Conservation (phyloP, 2,329 filamentous ascomycete genomes). For the Fusarium sp. region DNA sequence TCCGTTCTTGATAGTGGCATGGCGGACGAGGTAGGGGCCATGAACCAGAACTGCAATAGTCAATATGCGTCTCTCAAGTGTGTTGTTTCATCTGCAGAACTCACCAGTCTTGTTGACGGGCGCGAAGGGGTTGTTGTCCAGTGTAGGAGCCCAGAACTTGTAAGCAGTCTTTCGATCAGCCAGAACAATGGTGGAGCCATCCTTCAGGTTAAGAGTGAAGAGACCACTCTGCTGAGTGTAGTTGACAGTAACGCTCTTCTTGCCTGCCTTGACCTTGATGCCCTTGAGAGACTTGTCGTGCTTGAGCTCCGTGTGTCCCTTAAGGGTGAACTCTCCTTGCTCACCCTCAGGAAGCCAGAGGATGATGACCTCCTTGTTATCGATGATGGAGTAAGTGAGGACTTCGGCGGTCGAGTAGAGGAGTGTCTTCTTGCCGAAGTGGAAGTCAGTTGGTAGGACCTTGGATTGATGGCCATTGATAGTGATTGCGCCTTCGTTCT, state of each 20-base stretch:
- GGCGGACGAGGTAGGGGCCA: constrained; percentile 62
- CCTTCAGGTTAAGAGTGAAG: constrained; percentile 56
- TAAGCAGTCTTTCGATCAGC: constrained; percentile 65
- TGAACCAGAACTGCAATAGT: constrained; percentile 56
- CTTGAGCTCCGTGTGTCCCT: constrained; percentile 41
- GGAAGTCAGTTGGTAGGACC: constrained; percentile 68
- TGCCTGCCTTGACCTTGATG: constrained; percentile 52
- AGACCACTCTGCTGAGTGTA: constrained; percentile 61
- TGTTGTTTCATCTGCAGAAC: background rate
- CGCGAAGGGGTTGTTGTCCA: constrained; percentile 57
- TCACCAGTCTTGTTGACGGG: constrained; percentile 56
- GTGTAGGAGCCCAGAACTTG: constrained; percentile 63
- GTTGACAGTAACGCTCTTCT: constrained; percentile 52
- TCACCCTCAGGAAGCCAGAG: constrained; percentile 65
- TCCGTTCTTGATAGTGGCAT: constrained; percentile 49
- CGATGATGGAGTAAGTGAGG: constrained; percentile 59
- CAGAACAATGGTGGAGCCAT: constrained; percentile 60
- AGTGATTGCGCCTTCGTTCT: constrained; percentile 56
- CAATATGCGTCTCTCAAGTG: background rate
- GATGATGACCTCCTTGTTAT: constrained; percentile 57
- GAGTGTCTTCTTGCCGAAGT: constrained; percentile 59
- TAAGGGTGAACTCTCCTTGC: constrained; percentile 62
- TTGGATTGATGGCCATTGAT: constrained; percentile 70
- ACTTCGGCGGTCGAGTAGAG: constrained; percentile 66
- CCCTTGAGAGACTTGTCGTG: constrained; percentile 47